A percentile compares a stretch with the other conserved stretches of the same genome.
phyloP scores from a whole-genome alignment of 345 rosid species.

The Dipteronia dyeriana region DNA sequence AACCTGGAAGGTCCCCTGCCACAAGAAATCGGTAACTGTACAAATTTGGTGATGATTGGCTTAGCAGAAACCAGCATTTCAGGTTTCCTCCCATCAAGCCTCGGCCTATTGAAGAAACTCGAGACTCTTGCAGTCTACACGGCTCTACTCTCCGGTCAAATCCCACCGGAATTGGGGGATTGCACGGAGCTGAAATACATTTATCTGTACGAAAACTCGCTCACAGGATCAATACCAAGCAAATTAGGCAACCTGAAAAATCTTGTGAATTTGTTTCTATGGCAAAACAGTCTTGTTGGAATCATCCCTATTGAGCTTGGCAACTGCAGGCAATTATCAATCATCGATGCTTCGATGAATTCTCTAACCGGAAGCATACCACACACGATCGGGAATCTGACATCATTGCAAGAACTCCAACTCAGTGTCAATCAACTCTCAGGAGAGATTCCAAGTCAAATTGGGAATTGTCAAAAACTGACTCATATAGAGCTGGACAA shows the following conservation, averaged over 20 bases:
- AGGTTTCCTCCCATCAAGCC: slow-evolving; percentile 71
- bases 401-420: slow-evolving; percentile 62
- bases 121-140: slow-evolving; percentile 79
- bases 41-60: slow-evolving; percentile 58
- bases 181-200: slow-evolving; percentile 73
- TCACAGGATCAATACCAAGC: slow-evolving; percentile 69
- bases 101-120: slow-evolving; percentile 66
- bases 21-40: slow-evolving; percentile 70
- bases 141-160: slow-evolving; percentile 65
- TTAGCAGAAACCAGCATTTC: slow-evolving; percentile 87
- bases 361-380: slow-evolving; percentile 79
- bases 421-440: slow-evolving; percentile 77
- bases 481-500: slow-evolving; percentile 82
- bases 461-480: slow-evolving; percentile 57
- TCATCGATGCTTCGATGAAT: slow-evolving; percentile 74
- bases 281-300: slow-evolving; percentile 80
- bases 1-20: slow-evolving; percentile 74
- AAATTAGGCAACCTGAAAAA: slow-evolving; percentile 55
- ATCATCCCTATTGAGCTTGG: slow-evolving; percentile 71
- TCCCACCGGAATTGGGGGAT: slow-evolving; percentile 73
- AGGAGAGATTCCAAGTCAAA: slow-evolving; percentile 60
- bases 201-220: slow-evolving; percentile 75
- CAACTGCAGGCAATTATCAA: slow-evolving; percentile 52
- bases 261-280: slow-evolving; percentile 58
- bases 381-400: slow-evolving; percentile 54